phyloP scores from a whole-genome alignment of 1,139 yeast genomes.

The Zhuliangozyma blackwelliae region DNA sequence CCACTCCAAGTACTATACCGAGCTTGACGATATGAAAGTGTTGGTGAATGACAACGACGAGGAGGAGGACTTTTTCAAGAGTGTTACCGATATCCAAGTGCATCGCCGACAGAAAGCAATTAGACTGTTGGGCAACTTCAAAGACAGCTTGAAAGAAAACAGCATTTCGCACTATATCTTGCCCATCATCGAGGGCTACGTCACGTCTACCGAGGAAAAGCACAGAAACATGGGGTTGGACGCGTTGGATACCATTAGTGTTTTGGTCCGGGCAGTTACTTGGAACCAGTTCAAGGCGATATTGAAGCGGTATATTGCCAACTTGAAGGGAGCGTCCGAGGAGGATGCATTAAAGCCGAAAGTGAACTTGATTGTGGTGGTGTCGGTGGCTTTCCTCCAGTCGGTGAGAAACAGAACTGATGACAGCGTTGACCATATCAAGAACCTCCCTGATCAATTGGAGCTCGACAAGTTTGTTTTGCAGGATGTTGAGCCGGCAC shows the following conservation, averaged over 20 bases:
- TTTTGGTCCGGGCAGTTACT: constrained; percentile 53
- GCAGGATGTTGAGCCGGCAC: constrained; percentile 57
- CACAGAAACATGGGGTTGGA: constrained; percentile 72
- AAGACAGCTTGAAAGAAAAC: constrained; percentile 46
- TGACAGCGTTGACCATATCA: constrained; percentile 11
- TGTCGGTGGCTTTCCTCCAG: constrained; percentile 49
- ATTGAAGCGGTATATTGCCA: constrained; percentile 62
- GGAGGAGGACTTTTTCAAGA: constrained; percentile 79
- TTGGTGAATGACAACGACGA: constrained; percentile 67
- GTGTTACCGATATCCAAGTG: constrained; percentile 77
- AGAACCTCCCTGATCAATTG: constrained; percentile 30
- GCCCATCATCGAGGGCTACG: constrained; percentile 82
- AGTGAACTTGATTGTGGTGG: constrained; percentile 60
- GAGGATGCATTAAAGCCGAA: constrained; percentile 54
- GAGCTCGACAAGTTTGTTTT: constrained; percentile 52
- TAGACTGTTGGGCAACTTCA: constrained; percentile 43
- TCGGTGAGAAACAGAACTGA: constrained; percentile 17
- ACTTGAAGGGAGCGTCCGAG: constrained; percentile 40
- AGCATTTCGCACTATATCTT: constrained; percentile 76
- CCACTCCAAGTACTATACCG: constrained; percentile 44
- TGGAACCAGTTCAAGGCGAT: constrained; percentile 84
- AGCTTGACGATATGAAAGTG: constrained; percentile 63
- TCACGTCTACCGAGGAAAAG: constrained; percentile 57
- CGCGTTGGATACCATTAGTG: constrained; percentile 60
- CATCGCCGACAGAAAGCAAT: constrained; percentile 86